These are phyloP conservation scores for Eucalyptus sideroxylon DNA, from an alignment of 345 rosid species.

Conservation along the genomic window DNA sequence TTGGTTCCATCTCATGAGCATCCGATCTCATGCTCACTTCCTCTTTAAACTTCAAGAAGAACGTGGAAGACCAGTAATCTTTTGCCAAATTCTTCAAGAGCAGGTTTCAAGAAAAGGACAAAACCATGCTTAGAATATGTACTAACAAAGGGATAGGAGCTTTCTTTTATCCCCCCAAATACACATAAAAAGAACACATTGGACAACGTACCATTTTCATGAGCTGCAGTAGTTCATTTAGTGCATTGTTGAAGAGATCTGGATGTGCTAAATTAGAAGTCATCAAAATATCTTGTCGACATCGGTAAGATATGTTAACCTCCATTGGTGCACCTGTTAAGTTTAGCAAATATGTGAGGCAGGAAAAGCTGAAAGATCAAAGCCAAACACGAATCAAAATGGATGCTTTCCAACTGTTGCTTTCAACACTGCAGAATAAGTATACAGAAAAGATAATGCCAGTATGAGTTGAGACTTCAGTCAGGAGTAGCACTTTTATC, in stretches of 20 bases:
- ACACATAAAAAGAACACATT: not conserved
- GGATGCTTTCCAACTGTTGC: not conserved
- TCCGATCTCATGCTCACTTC: constrained; percentile 31
- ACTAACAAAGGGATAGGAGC: not conserved
- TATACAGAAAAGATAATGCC: not conserved
- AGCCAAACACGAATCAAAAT: not conserved
- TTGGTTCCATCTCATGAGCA: constrained; percentile 27
- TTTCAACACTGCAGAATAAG: not conserved
- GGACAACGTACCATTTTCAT: constrained; percentile 53
- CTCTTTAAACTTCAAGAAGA: constrained; percentile 71
- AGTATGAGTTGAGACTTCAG: not conserved
- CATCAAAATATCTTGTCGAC: constrained; percentile 57
- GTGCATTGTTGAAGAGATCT: constrained; percentile 53
- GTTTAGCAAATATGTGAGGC: not conserved
- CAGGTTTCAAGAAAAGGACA: not conserved
- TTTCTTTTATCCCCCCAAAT: not conserved
- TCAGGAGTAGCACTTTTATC: not conserved
- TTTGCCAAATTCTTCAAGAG: constrained; percentile 51
- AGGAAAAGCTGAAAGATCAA: not conserved
- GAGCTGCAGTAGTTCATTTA: constrained; percentile 68
- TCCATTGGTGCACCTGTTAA: constrained; percentile 73
- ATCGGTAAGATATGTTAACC: constrained; percentile 70
- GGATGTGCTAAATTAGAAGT: constrained; percentile 51
- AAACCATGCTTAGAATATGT: not conserved
- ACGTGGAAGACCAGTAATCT: constrained; percentile 82